These are phyloP conservation scores for Pseudocercospora fijiensis DNA, from an alignment of 2,329 filamentous ascomycete species.

Conservation along the genomic window DNA sequence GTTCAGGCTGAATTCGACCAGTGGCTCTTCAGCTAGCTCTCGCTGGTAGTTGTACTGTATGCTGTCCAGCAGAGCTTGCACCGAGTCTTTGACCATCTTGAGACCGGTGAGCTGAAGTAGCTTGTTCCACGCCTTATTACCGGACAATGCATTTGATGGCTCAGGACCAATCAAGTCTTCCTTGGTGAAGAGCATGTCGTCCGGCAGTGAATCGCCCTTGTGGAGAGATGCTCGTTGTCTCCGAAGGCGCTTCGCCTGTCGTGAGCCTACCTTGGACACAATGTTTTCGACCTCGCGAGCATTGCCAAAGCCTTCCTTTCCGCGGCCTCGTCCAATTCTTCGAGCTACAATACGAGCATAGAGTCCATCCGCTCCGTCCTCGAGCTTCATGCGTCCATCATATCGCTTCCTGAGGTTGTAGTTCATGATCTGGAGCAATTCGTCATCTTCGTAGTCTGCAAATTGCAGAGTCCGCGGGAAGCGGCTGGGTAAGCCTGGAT, in stretches of 20 bases:
- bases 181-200: background rate
- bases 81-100: constrained; percentile 59
- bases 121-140: background rate
- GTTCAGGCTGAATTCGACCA: constrained; percentile 64
- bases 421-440: constrained; percentile 63
- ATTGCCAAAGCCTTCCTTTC: constrained; percentile 69
- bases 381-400: constrained; percentile 56
- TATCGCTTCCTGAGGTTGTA: constrained; percentile 58
- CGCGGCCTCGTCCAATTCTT: constrained; percentile 62
- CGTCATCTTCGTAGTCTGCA: constrained; percentile 64
- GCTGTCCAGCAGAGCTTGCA: constrained; percentile 59
- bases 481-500: constrained; percentile 67
- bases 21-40: constrained; percentile 61
- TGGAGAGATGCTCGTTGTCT: background rate
- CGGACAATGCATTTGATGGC: background rate
- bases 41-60: constrained; percentile 64
- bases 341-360: constrained; percentile 64
- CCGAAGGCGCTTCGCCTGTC: background rate
- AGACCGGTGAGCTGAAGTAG: background rate
- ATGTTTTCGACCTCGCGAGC: constrained; percentile 67
- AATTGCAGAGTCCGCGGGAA: constrained; percentile 68
- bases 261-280: constrained; percentile 52
- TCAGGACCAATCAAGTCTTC: background rate
- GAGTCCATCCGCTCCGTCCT: constrained; percentile 59
- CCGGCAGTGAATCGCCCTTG: background rate